Evolutionary conservation across 108 stramenopile genomes (phyloP).

Genomic region (Cyclostephanos invisitatus): DNA sequence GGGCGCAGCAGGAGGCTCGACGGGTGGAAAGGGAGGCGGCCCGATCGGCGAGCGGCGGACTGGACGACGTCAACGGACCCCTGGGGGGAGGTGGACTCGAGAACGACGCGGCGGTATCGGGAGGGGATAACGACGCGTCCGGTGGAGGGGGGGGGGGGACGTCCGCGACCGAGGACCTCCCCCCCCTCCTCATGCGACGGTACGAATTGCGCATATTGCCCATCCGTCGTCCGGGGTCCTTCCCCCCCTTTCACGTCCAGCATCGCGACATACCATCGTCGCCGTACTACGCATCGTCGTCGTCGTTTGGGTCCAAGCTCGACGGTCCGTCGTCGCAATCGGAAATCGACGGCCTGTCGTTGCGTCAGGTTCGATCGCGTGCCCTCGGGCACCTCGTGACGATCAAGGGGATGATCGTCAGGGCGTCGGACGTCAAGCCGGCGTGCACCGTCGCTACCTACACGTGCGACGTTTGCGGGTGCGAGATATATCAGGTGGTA

Average conservation of each 20-base stretch:
- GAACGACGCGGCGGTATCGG: conserved; percentile 52
- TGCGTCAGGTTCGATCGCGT: conserved; percentile 80
- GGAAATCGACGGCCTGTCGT: conserved; percentile 46
- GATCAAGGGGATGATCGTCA: conserved; percentile 91
- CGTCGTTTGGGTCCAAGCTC: background rate
- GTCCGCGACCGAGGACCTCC: conserved; percentile 67
- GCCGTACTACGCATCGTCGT: conserved; percentile 2
- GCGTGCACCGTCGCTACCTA: conserved; percentile 94
- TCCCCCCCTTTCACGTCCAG: conserved; percentile 68
- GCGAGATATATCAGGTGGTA: conserved; percentile 94
- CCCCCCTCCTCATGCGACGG: conserved; percentile 77
- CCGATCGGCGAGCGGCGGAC: conserved; percentile 15
- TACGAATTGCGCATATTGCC: conserved; percentile 85
- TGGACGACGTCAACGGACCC: conserved; percentile 46
- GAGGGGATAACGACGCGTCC: conserved; percentile 12
- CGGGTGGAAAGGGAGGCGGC: conserved; percentile 44
- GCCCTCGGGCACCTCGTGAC: conserved; percentile 93
- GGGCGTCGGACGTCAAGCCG: conserved; percentile 96
- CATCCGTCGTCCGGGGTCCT: conserved; percentile 55
- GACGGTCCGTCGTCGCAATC: background rate
- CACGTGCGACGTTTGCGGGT: conserved; percentile 96
- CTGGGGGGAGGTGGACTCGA: conserved; percentile 53
- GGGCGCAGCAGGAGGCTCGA: conserved; percentile 59
- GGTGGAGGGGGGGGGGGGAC: conserved; percentile 16
- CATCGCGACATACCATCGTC: conserved; percentile 18